Evolutionary conservation across 129 eudicot genomes (phyloP).

Genomic region (Calendula officinalis): DNA sequence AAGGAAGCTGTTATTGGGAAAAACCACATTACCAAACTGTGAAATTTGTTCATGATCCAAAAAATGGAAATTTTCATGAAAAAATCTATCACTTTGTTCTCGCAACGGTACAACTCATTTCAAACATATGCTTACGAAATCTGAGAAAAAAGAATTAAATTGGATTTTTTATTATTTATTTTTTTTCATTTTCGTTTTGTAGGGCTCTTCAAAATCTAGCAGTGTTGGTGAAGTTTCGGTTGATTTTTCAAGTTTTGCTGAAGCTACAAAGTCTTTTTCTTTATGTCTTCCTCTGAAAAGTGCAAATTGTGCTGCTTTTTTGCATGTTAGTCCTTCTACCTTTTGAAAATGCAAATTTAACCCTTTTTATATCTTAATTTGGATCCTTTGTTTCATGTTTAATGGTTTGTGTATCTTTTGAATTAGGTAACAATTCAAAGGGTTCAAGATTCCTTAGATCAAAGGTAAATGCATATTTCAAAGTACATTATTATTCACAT

Average conservation of each 20-base stretch:
- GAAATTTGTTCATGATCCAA: constrained; percentile 65
- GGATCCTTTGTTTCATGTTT: constrained; percentile 2
- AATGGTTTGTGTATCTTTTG: constrained; percentile 24
- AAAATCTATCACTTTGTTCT: constrained; percentile 63
- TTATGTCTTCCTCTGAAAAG: constrained; percentile 74
- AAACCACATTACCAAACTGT: constrained; percentile 72
- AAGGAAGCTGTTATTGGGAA: constrained; percentile 88
- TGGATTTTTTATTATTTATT: not conserved
- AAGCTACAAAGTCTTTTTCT: constrained; percentile 52
- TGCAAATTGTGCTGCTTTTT: constrained; percentile 52
- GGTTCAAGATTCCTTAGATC: constrained; percentile 54
- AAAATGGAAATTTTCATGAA: constrained; percentile 75
- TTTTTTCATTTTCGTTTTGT: constrained; percentile 13
- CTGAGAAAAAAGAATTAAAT: constrained; percentile 11
- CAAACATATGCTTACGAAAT: constrained; percentile 2
- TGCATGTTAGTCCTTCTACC: constrained; percentile 64
- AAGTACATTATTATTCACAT: not conserved
- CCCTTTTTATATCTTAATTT: not conserved
- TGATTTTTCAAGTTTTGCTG: constrained; percentile 73
- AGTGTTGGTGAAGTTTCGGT: constrained; percentile 82
- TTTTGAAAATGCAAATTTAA: not conserved
- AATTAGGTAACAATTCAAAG: constrained; percentile 79
- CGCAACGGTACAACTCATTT: constrained; percentile 52
- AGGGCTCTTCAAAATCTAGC: constrained; percentile 88
- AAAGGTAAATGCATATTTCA: constrained; percentile 47